Evolutionary conservation across 768 basidiomycete genomes (phyloP), one percentile per base, ranked within the genome.

Genomic region (Amanita molliuscula): DNA sequence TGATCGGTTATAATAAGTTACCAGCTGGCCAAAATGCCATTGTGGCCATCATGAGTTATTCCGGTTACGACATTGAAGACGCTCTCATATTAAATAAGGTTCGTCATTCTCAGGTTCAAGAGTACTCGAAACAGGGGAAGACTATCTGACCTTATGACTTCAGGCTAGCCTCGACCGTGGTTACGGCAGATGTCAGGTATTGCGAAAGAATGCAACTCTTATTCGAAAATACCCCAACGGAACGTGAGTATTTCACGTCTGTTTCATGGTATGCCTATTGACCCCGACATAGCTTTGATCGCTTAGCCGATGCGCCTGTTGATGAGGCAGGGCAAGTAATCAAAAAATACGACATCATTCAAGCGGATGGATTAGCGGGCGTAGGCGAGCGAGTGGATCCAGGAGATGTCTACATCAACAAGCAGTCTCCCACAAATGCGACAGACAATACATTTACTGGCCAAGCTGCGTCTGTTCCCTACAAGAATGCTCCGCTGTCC

Each of bases 51-150:
- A 99, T 99, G 96, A 93, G 90, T 64, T 99, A 88, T 67, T 96
- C 94, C 4, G 96, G 96, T 21, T 99, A 98, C 64, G 96, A 99
- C 74, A 99, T 99, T 55, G 96, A 99, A 70, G 96, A 99, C 64
- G 96, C 96, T 2, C 73, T 98, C 49, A 98, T 99, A 58, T 73
- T 95, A 52, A 99, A 99, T 66, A 92, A 84, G 73, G 90, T 82
- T 46, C 38, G 71, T 45, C 33, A 21, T 31, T 50, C 44, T 48
- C 43, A 43, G 35, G 20, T 37, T 50, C 16, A 36, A 33, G 16
- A 4, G 21, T 28, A 44, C 25, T 41, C 16, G 26, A 48, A 42
- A 44, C 37, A 26, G 11, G 33, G 49, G 52, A 33, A 33, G 54
- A n/a, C 18, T 28, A n/a, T 25, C 42, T 58, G 44, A 57, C 35